Evolutionary conservation across 2,329 filamentous ascomycete genomes (phyloP).

Genomic region (Colletotrichum sp.): DNA sequence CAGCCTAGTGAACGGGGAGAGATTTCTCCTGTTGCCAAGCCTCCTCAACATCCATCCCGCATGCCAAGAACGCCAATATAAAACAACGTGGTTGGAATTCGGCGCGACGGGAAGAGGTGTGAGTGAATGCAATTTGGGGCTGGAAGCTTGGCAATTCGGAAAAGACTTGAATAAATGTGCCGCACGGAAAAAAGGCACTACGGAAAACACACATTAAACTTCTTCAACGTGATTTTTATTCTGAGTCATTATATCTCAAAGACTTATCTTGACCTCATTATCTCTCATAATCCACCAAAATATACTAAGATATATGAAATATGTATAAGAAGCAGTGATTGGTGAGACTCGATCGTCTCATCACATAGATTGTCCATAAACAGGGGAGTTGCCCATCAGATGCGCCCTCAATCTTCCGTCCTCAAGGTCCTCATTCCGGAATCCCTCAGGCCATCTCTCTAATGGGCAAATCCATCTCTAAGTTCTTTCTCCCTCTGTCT

Average conservation of each 20-base stretch:
- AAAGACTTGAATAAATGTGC: background rate
- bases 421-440: background rate
- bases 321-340: conserved; percentile 6
- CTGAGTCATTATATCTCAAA: background rate
- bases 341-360: background rate
- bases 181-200: background rate
- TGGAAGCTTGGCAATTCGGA: background rate
- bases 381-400: background rate
- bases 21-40: background rate
- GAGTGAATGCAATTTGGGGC: background rate
- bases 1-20: background rate
- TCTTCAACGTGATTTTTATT: background rate
- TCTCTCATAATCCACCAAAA: background rate
- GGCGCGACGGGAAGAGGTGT: background rate
- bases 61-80: background rate
- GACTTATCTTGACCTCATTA: background rate
- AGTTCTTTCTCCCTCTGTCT: background rate
- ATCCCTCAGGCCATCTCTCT: background rate
- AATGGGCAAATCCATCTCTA: background rate
- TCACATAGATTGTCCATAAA: background rate
- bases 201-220: background rate
- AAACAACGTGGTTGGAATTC: background rate
- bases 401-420: background rate
- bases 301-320: background rate
- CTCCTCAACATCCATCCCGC: background rate